A percentile compares a stretch with the other conserved stretches of the same genome.
phyloP scores from a whole-genome alignment of 169 alveolate species.

The Babesia divergens region DNA sequence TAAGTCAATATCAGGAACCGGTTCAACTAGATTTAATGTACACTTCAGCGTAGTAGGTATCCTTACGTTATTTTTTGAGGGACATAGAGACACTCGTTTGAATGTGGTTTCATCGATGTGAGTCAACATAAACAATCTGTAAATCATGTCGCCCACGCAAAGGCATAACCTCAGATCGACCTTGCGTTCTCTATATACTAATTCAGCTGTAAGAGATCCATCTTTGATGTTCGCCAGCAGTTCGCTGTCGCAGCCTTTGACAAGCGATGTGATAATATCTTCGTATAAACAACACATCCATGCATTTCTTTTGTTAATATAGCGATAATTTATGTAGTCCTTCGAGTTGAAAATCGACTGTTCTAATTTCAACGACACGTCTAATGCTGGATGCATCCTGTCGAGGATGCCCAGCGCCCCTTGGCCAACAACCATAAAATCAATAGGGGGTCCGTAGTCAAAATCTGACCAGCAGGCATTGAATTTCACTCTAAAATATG shows the following conservation, averaged over 20 bases:
- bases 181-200: neutral
- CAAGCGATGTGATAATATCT: neutral
- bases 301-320: constrained; percentile 26
- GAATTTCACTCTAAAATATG: neutral
- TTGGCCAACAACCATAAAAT: neutral
- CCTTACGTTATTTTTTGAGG: constrained; percentile 2
- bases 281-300: constrained; percentile 18
- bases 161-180: neutral
- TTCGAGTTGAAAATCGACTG: constrained; percentile 11
- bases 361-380: neutral
- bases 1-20: neutral
- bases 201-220: neutral
- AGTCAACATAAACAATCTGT: neutral
- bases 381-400: neutral
- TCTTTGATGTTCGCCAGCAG: neutral
- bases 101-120: constrained; percentile 5
- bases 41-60: neutral
- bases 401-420: constrained; percentile 1
- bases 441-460: neutral
- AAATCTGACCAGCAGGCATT: constrained; percentile 20
- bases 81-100: neutral
- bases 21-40: neutral
- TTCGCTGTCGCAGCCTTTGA: neutral
- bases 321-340: constrained; percentile 39
- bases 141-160: neutral